These are phyloP conservation scores for Chaetoceros muelleri DNA, from an alignment of 108 stramenopile genomes.

Conservation along the genomic window DNA sequence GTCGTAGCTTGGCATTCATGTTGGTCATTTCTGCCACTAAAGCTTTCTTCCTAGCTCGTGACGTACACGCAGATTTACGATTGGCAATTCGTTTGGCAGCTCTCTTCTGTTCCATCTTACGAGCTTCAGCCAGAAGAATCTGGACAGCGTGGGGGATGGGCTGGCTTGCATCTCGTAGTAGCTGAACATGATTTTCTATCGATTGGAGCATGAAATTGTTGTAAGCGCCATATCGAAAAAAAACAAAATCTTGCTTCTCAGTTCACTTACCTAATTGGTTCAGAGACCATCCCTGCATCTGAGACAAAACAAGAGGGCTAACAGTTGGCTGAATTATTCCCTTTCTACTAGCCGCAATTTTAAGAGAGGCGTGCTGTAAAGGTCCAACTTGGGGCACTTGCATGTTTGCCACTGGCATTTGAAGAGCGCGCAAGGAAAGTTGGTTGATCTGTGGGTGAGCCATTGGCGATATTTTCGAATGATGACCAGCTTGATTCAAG, in stretches of 20 bases:
- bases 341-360: no score
- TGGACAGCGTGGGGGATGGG: slow-evolving; percentile 57
- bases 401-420: no score
- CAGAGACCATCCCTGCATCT: slow-evolving; percentile 40
- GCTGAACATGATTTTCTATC: slow-evolving; percentile 48
- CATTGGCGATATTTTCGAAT: no score
- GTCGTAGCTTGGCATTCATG: slow-evolving; percentile 53
- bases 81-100: slow-evolving; percentile 80
- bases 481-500: no score
- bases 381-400: no score
- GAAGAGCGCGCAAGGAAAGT: no score
- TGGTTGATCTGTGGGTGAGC: no score
- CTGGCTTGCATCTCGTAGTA: slow-evolving; percentile 45
- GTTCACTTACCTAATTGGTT: slow-evolving; percentile 45
- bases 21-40: slow-evolving; percentile 78
- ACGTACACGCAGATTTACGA: slow-evolving; percentile 80
- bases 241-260: not conserved
- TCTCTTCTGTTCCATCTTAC: slow-evolving; percentile 66
- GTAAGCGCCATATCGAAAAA: not conserved
- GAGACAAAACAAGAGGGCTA: slow-evolving; percentile 1
- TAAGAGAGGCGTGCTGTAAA: no score
- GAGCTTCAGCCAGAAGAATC: slow-evolving; percentile 48
- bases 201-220: not conserved
- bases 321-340: not conserved
- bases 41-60: slow-evolving; percentile 84